phyloP scores from a whole-genome alignment of 331 rosid species.

The Acacia pycnantha region DNA sequence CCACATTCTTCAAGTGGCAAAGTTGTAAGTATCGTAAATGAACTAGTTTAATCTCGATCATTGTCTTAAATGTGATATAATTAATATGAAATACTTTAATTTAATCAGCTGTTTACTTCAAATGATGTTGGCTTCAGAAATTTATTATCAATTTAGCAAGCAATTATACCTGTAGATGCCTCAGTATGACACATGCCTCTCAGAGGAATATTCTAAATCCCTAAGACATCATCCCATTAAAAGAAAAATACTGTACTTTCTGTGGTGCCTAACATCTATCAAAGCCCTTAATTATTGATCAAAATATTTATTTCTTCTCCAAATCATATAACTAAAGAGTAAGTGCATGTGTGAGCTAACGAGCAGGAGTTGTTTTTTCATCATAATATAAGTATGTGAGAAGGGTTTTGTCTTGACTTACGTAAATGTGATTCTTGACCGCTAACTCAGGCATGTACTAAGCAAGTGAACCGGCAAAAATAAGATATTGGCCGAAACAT shows the following conservation, averaged over 20 bases:
- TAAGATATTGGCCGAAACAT: too few species aligned
- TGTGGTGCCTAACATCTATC: constrained; percentile 15
- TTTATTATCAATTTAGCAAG: constrained; percentile 25
- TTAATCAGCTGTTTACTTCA: constrained; percentile 4
- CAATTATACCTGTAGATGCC: constrained; percentile 37
- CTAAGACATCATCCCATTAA: constrained; percentile 28
- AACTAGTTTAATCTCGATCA: constrained; percentile 14
- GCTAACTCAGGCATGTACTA: too few species aligned
- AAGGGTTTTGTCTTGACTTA: too few species aligned
- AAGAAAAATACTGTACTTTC: constrained; percentile 24
- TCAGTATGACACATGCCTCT: constrained; percentile 35
- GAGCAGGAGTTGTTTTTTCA: too few species aligned
- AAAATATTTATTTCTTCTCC: neutral
- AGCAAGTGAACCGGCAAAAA: too few species aligned
- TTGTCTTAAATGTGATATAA: constrained; percentile 32
- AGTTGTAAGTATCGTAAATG: constrained; percentile 34
- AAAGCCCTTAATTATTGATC: neutral
- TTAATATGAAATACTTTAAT: neutral
- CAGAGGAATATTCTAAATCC: constrained; percentile 37
- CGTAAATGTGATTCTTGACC: too few species aligned
- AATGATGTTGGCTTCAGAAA: constrained; percentile 19
- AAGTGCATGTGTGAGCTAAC: too few species aligned
- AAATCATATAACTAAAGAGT: neutral
- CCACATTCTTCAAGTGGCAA: constrained; percentile 19
- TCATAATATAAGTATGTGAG: too few species aligned